Evolutionary conservation across 1,139 yeast species (phyloP).

Genomic region (Pichia sp.): DNA sequence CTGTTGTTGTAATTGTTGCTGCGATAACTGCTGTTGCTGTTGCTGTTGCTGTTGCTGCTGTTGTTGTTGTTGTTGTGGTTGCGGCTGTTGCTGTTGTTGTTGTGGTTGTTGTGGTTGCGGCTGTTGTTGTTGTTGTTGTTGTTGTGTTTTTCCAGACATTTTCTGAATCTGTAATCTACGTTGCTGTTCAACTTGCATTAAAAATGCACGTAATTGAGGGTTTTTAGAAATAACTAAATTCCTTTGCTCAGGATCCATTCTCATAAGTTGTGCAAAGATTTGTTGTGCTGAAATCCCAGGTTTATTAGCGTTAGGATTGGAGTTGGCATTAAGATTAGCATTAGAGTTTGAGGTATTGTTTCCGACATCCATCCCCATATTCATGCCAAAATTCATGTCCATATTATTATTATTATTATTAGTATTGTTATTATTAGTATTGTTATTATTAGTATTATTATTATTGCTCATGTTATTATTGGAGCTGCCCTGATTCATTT

Average conservation of each 20-base stretch:
- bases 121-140: slow-evolving; percentile 21
- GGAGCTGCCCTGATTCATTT: too few species aligned
- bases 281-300: slow-evolving; percentile 24
- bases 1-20: slow-evolving; percentile 4
- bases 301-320: too few species aligned
- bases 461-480: too few species aligned
- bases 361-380: neutral
- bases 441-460: too few species aligned
- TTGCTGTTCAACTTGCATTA: slow-evolving; percentile 33
- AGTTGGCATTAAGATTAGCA: neutral
- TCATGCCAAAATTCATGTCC: slow-evolving; percentile 29
- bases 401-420: neutral
- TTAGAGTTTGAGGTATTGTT: too few species aligned
- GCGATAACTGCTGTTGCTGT: slow-evolving; percentile 1
- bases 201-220: slow-evolving; percentile 27
- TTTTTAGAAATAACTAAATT: slow-evolving; percentile 26
- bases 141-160: too few species aligned
- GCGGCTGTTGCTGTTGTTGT: slow-evolving; percentile 20
- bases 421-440: neutral
- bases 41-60: slow-evolving; percentile 16
- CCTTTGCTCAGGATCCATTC: slow-evolving; percentile 30
- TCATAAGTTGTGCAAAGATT: slow-evolving; percentile 27
- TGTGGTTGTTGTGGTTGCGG: slow-evolving; percentile 18
- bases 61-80: slow-evolving; percentile 16
- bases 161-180: slow-evolving; percentile 25